Base-by-base conservation (phyloP, 1,284 basidiomycete species). In the Hymenochaete sp. region DNA sequence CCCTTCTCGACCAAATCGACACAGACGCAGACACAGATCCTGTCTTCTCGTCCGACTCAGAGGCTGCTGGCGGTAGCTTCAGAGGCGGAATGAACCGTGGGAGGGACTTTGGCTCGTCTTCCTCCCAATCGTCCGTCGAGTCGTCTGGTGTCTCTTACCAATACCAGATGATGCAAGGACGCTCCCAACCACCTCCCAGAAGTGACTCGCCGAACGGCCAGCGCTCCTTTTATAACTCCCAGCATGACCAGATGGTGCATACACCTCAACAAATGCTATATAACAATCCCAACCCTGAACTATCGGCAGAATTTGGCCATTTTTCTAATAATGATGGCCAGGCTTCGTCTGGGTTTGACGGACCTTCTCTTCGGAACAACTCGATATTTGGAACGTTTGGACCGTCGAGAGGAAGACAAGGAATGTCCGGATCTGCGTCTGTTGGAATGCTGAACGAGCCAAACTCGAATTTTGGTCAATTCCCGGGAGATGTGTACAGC, bases 21-120 rank as follows among this genome's bases (percentile, higher is more conserved):
- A 80, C 79, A 48, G 78, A 83, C 62, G 80, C 79, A 45, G 83
- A 86, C 73, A 73, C 82, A 43, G 84, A 87, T 60, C 79, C 80
- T 44, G 59, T 70, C 35, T 70, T 65, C 21, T 68, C 70, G 48
- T 67, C 71, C 4, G 71, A 79, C 62, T 68, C 74, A 22, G 76
- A 79, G 54, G 68, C 71, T 40, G 64, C 68, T 24, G 63, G 64
- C 44, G 59, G 67, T 44, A 37, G 44, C 7, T 33, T n/a, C 18
- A 18, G 27, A 5, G 40, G 39, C 28, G 40, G 39, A 18, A 19
- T 18, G 11, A 38, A 24, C 18, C 24, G 29, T 10, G 42, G 33
- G 31, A 62, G 63, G 36, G 69, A 68, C 8, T 69, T 70, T 58
- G 64, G 67, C 42, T 70, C 73, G 37, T 57, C 70, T 24, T 70